Evolutionary conservation across 179 eudicot genomes (phyloP), one percentile per base, ranked within the genome.

Genomic region (Sideroxylon spinosum): DNA sequence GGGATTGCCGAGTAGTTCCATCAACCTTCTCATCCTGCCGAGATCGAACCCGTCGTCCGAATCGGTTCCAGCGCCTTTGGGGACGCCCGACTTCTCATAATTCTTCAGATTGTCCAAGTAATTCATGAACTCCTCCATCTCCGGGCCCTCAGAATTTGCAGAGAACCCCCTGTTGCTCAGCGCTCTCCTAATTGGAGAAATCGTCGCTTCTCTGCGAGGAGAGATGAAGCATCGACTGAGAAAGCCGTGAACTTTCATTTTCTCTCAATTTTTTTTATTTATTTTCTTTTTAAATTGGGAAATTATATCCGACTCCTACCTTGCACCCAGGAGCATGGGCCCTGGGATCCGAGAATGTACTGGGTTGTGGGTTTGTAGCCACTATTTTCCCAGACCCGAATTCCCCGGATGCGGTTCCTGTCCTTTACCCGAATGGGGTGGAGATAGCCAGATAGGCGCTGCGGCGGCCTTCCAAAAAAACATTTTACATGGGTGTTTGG

Each of bases 1-100:
- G 55, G 99, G 99, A 82, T 96, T 92, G 23, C 97, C 98, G 53
- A 96, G 89, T 11, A 77, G 77, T 28, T 82, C 82, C 91, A 96
- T 87, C 79, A 96, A 80, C 49, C 98, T 86, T 75, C 83, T 88
- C 99, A 96, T 94, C 82, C 96, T 88, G 76, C 90, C 92, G 60
- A 96, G 90, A 85, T 96, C 98, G 76, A 94, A 96, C 72, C 99
- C 98, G 82, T 92, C 98, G 29, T 79, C 81, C 3, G 97, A 86
- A 68, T 94, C 99, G 9, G 92, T 92, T 7, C 99, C 99, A 5
- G 97, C 97, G 52, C 92, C 95, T 77, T 77, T 84, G 9, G 98
- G 98, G 9, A 94, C 93, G n/a, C 96, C 98, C 44, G 75, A 71
- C 74, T 91, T 89, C 85, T 96, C 98, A 59, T 85, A 92, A 76